phyloP scores from a whole-genome alignment of 2,329 filamentous ascomycete genomes.

The Aureobasidium sp. region DNA sequence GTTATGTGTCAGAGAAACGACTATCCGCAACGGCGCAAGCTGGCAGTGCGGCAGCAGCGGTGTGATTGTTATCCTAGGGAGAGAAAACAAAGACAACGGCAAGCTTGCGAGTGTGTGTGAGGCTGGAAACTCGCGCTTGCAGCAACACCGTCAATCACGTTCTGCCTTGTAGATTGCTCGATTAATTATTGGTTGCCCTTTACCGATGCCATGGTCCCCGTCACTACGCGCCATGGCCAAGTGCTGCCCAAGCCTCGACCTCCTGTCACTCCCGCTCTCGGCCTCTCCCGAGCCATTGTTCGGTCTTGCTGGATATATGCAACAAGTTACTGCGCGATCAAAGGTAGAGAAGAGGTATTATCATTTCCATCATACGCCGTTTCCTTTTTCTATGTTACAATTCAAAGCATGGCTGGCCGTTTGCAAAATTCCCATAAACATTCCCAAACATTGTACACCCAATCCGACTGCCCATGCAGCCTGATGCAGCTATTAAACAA shows the following conservation, averaged over 20 bases:
- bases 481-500: neutral
- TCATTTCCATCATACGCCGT: constrained; percentile 14
- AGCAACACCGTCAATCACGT: neutral
- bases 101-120: neutral
- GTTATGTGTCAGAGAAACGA: constrained; percentile 13
- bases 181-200: constrained; percentile 6
- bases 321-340: neutral
- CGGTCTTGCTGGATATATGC: neutral
- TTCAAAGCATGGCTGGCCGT: constrained; percentile 3
- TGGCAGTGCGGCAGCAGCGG: neutral
- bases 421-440: constrained; percentile 11
- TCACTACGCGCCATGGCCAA: neutral
- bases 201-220: neutral
- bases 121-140: constrained; percentile 1
- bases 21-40: constrained; percentile 11
- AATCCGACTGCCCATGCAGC: constrained; percentile 1
- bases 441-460: neutral
- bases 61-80: neutral
- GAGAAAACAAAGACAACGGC: constrained; percentile 7
- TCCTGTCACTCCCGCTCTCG: neutral
- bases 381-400: constrained; percentile 10
- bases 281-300: constrained; percentile 2
- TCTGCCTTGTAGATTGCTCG: constrained; percentile 8
- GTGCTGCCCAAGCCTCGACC: neutral
- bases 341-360: constrained; percentile 16